A percentile compares a stretch with the other conserved stretches of the same genome.
These are phyloP conservation scores for Vitis hybrid DNA, from an alignment of 177 flowering plant species.

Conservation along the genomic window DNA sequence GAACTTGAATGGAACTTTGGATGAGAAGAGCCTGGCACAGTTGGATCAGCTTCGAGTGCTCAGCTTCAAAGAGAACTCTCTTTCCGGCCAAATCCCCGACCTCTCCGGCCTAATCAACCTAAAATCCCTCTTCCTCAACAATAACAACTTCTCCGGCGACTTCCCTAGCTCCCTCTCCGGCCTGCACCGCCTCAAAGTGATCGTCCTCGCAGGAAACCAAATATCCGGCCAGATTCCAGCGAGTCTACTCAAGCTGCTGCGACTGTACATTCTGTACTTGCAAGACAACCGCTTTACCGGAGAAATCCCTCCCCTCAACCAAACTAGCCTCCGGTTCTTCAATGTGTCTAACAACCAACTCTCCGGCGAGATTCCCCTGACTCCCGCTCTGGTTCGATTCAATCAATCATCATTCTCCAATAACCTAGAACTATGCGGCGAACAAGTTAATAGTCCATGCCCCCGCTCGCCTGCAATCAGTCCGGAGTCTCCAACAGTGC, in stretches of 20 bases:
- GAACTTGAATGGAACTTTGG: constrained; percentile 53
- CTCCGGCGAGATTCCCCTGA: constrained; percentile 70
- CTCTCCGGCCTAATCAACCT: constrained; percentile 68
- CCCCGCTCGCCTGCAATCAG: constrained; percentile 13
- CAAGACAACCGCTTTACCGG: constrained; percentile 67
- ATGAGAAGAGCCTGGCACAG: constrained; percentile 38
- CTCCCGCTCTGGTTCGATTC: constrained; percentile 54
- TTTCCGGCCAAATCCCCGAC: constrained; percentile 68
- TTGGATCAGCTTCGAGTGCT: constrained; percentile 82
- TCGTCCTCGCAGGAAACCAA: constrained; percentile 55
- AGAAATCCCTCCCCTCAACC: constrained; percentile 63
- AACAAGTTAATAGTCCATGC: constrained; percentile 40
- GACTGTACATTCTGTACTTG: constrained; percentile 57
- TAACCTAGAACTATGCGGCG: constrained; percentile 66
- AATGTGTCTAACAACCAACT: constrained; percentile 77
- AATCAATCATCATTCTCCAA: constrained; percentile 58
- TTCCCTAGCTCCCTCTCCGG: constrained; percentile 61
- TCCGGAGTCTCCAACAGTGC: constrained; percentile 10
- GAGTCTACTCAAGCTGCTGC: constrained; percentile 36
- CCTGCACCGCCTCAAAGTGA: constrained; percentile 65
- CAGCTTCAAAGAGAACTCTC: constrained; percentile 74
- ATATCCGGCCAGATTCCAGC: constrained; percentile 66
- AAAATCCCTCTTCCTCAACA: constrained; percentile 65
- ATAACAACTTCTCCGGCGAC: constrained; percentile 60
- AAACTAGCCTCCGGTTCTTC: constrained; percentile 58